Base-by-base conservation (phyloP, 1,139 yeast species). In the Pichia sp. region DNA sequence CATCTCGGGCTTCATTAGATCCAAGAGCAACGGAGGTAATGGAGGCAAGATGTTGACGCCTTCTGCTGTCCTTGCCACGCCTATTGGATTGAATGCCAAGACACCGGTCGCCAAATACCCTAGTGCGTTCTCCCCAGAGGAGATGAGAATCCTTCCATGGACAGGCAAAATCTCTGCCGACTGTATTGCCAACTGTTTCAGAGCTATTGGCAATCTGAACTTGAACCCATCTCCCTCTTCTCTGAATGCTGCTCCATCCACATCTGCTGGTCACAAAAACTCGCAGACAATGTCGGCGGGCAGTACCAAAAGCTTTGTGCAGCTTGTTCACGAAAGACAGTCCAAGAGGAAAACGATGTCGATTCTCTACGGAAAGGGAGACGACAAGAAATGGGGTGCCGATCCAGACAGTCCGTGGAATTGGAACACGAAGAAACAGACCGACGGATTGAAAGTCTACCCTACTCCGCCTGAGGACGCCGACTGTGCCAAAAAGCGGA, bases 181-280 rank as follows among this genome's bases (percentile, higher is more conserved):
- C 41, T 77, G 80, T 2, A 73, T 81, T 30, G 62, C 73, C 2
- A 71, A 80, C 8, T 76, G 81, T 0, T 79, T 80, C 62, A 71
- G 72, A 55, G 53, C 59, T 9, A 48, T 52, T 30, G 9, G 16
- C 4, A 50, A 52, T 31, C 14, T 42, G 20, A 54, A 54, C 47
- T 31, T 52, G 10, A 43, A 48, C 14, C 17, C 55, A 12, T 48
- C 56, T 6, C 56, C 58, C n/a, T 31, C 45, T 27, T 8, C 29
- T 14, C 24, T 48, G 4, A 14, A 4, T 12, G 34, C 42, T 24
- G 40, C 40, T 29, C 24, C 40, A 34, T 14, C 36, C 8, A 44
- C 41, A 10, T 8, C 45, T 12, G 8, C 43, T 16, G 17, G n/a
- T 9, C 24, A 7, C 14, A 54, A 50, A 38, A 42, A 33, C 30